A percentile compares a stretch with the other conserved stretches of the same genome.
Evolutionary conservation across 495 filamentous ascomycete genomes (phyloP).

Genomic region (Sporormia fimetaria): DNA sequence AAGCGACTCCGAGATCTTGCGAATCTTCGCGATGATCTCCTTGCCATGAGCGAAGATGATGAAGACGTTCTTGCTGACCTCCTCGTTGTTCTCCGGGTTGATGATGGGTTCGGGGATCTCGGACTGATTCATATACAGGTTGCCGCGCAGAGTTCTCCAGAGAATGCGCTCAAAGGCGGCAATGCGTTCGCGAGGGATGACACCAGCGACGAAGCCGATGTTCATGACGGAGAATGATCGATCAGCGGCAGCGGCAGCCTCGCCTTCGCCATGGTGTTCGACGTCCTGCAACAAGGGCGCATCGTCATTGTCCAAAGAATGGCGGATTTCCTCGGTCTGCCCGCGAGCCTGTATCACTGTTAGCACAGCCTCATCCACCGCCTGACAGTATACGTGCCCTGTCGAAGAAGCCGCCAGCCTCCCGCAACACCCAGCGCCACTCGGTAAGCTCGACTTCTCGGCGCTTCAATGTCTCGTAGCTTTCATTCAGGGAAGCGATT

Average conservation of each 20-base stretch:
- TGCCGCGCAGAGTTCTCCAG: slow-evolving; percentile 92
- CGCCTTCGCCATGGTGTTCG: slow-evolving; percentile 69
- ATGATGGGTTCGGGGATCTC: slow-evolving; percentile 93
- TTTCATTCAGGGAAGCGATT: slow-evolving; percentile 83
- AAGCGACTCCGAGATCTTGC: slow-evolving; percentile 95
- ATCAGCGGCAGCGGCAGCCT: slow-evolving; percentile 48
- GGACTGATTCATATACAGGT: slow-evolving; percentile 99
- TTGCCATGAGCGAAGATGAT: slow-evolving; percentile 99
- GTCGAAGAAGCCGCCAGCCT: slow-evolving; percentile 95
- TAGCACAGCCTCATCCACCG: slow-evolving; percentile 8
- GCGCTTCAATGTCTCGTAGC: slow-evolving; percentile 96
- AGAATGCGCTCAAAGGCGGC: slow-evolving; percentile 93
- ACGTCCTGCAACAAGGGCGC: slow-evolving; percentile 42
- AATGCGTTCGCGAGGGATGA: slow-evolving; percentile 86
- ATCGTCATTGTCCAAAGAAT: slow-evolving; percentile 79
- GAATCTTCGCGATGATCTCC: slow-evolving; percentile 94
- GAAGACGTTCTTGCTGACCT: slow-evolving; percentile 92
- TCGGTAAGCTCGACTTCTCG: slow-evolving; percentile 93
- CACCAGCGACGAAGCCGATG: slow-evolving; percentile 98
- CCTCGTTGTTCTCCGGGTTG: slow-evolving; percentile 83
- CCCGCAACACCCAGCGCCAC: slow-evolving; percentile 92
- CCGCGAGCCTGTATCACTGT: slow-evolving; percentile 56
- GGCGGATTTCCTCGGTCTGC: slow-evolving; percentile 90
- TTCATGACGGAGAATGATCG: slow-evolving; percentile 92
- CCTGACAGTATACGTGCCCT: slow-evolving; percentile 37